phyloP scores from a whole-genome alignment of 768 basidiomycete genomes.

The Omphalotus guepiniiformis region DNA sequence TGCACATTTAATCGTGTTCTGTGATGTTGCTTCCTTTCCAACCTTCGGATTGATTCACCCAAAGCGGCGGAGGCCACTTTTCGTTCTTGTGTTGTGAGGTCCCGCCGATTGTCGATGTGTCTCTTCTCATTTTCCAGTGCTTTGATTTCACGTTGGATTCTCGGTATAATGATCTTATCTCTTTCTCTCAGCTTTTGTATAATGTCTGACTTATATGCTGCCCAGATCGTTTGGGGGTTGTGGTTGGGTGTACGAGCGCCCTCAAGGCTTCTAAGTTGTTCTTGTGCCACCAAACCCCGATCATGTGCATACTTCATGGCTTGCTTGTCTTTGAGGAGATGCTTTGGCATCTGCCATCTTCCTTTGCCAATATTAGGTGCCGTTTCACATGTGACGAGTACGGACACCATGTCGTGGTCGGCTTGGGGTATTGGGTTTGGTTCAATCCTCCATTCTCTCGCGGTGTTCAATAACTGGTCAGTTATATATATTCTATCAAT shows the following conservation, averaged over 20 bases:
- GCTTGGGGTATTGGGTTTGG: constrained; percentile 15
- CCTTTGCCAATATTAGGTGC: constrained; percentile 26
- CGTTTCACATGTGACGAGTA: constrained; percentile 15
- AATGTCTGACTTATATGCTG: constrained; percentile 6
- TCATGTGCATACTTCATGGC: constrained; percentile 7
- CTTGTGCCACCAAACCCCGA: neutral
- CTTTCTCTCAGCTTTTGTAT: constrained; percentile 4
- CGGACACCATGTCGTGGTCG: constrained; percentile 29
- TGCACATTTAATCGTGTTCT: constrained; percentile 8
- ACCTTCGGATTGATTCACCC: neutral
- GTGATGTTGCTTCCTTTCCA: constrained; percentile 4
- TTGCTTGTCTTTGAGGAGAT: constrained; percentile 17
- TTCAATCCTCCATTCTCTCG: constrained; percentile 24
- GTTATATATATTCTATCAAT: constrained; percentile 33
- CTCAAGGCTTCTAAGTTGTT: constrained; percentile 5
- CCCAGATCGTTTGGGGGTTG: constrained; percentile 12
- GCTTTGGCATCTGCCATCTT: constrained; percentile 25
- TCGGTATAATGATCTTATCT: constrained; percentile 10
- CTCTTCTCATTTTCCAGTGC: constrained; percentile 2
- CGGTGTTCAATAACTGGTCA: constrained; percentile 4
- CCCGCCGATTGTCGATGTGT: neutral
- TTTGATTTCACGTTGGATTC: neutral
- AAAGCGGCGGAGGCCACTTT: constrained; percentile 1
- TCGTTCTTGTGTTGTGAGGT: neutral
- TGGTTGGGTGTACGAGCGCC: neutral